Percentiles rank a stretch among this genome's conserved stretches.
These are phyloP conservation scores for Phytophthora rubi DNA, from an alignment of 352 stramenopile species.

Conservation along the genomic window DNA sequence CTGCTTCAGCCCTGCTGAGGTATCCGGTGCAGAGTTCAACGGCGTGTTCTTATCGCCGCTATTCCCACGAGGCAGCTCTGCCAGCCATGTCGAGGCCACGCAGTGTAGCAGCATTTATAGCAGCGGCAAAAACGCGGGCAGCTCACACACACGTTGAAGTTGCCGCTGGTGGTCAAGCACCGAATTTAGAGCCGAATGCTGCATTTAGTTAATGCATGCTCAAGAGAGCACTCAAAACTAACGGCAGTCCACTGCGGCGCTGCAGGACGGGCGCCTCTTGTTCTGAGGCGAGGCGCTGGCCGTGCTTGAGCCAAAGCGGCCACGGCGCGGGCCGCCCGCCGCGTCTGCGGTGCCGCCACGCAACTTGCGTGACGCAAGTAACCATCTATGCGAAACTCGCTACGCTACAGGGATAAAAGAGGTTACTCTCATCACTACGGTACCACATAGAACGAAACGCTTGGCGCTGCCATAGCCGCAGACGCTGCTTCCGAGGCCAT, in stretches of 20 bases:
- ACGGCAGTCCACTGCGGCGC: not conserved
- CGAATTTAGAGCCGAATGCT: too few relatives aligned
- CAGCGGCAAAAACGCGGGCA: not conserved
- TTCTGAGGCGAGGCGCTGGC: not conserved
- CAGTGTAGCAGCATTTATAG: not conserved
- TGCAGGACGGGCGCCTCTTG: not conserved
- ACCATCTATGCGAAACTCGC: not conserved
- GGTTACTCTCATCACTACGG: conserved; percentile 4
- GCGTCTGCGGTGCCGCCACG: not conserved
- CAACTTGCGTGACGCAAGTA: too few relatives aligned
- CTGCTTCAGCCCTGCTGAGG: not conserved
- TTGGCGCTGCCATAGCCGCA: conserved; percentile 3
- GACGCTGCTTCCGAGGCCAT: not conserved
- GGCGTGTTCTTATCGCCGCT: conserved; percentile 12
- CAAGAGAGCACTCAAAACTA: not conserved
- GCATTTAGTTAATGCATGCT: not conserved
- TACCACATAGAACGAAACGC: conserved; percentile 34
- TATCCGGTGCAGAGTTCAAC: not conserved
- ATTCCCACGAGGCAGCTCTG: conserved; percentile 2
- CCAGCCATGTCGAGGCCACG: not conserved
- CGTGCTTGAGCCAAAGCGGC: not conserved
- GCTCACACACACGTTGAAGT: conserved; percentile 5
- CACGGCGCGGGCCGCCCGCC: not conserved
- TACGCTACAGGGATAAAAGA: not conserved
- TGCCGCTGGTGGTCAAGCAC: not conserved